phyloP scores from a whole-genome alignment of 2,329 filamentous ascomycete genomes.

The Ceratocystis variospora region DNA sequence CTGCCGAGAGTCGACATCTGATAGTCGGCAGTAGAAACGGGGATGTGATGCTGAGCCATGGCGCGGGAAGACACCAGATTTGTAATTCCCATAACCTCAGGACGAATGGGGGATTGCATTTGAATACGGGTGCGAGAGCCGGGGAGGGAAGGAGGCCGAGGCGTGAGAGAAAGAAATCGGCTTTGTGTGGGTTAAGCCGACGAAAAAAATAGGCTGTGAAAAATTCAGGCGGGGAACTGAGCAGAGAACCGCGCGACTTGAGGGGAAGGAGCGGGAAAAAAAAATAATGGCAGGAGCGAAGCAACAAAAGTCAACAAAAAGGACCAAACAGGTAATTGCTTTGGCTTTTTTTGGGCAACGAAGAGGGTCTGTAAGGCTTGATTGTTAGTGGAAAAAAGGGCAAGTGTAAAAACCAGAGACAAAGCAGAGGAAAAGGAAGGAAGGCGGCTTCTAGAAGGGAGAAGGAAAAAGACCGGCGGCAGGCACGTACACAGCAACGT shows the following conservation, averaged over 20 bases:
- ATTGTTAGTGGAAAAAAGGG: not conserved
- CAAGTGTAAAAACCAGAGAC: not conserved
- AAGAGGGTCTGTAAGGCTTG: too few relatives aligned
- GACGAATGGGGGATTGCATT: slow-evolving; percentile 21
- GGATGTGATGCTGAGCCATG: slow-evolving; percentile 19
- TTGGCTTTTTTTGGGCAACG: not conserved
- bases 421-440: not conserved
- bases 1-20: slow-evolving; percentile 23
- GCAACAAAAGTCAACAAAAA: slow-evolving; percentile 2
- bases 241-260: not conserved
- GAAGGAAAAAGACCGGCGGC: not conserved
- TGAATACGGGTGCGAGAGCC: not conserved
- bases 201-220: not conserved
- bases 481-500: not conserved
- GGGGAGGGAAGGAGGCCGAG: not conserved
- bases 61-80: slow-evolving; percentile 21
- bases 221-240: not conserved
- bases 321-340: not conserved
- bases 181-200: not conserved
- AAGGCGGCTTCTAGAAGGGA: not conserved
- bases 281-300: not conserved
- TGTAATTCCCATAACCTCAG: slow-evolving; percentile 21
- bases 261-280: not conserved
- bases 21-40: slow-evolving; percentile 23
- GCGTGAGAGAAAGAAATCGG: not conserved